Evolutionary conservation across 2,329 filamentous ascomycete genomes (phyloP), one percentile per base, ranked within the genome.

Genomic region (Colletotrichum shisoi): DNA sequence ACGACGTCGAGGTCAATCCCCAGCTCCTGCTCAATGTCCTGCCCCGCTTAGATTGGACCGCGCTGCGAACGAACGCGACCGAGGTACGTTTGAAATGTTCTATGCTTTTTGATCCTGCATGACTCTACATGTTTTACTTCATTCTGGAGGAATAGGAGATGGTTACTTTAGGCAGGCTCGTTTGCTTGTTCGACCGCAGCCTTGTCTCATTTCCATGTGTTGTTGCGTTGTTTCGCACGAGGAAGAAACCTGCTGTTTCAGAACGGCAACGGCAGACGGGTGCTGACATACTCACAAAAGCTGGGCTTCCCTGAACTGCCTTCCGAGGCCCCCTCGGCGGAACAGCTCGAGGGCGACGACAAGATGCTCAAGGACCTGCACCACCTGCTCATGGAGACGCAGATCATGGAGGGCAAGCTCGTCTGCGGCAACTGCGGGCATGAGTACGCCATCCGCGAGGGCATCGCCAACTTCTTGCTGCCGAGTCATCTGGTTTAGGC

Each of bases 401-500:
- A 93, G 74, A 91, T 99, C 67, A 85, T 88, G 44, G 91, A 94
- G 79, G 95, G 95, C 3, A 94, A 92, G 79, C 84, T 99, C 71
- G 91, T 94, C 5, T 99, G 95, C 77, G 93, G 87, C 54, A 91
- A 91, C 78, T 99, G 95, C 76, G 92, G 91, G 54, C 94, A 98
- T 76, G 92, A 96, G 82, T 99, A 98, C 79, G 89, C 89, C 67
- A 90, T 99, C 70, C 94, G 95, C 76, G 94, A 99, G 80, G 95
- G 95, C 5, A 97, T 98, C 77, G 93, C 93, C 67, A 98, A 98
- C 79, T 99, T 99, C 75, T 80, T 99, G 76, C 80, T 99, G 72
- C 95, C 95, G 13, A 95, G 91, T 74, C 95, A 99, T 82, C 80
- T 99, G 78, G 95, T 94, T 53, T 88, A 76, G 79, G 31, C 13